Evolutionary conservation across 805 yeast species (phyloP).

Genomic region (Yarrowia phangngaensis): DNA sequence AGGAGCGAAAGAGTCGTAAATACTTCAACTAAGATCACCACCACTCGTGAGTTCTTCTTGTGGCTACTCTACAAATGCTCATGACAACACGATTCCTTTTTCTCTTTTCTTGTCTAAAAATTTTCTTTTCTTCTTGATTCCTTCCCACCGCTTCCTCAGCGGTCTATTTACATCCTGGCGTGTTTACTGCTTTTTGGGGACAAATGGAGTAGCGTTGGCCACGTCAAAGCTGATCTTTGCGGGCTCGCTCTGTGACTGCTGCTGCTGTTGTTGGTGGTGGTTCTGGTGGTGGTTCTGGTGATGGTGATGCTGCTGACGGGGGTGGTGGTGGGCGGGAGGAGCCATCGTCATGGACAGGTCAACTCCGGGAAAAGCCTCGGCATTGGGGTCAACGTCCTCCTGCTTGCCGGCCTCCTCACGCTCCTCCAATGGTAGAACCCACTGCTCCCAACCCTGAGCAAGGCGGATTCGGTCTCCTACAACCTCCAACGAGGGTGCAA

Average conservation of each 20-base stretch:
- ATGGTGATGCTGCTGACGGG: not conserved
- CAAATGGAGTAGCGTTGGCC: slow-evolving; percentile 41
- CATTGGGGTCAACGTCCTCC: slow-evolving; percentile 36
- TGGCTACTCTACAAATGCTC: too few relatives aligned
- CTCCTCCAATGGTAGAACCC: slow-evolving; percentile 61
- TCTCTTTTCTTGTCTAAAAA: slow-evolving; percentile 1
- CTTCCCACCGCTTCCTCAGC: not conserved
- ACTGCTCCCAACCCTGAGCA: slow-evolving; percentile 53
- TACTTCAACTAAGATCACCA: too few relatives aligned
- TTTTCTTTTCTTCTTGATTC: not conserved
- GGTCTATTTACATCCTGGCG: slow-evolving; percentile 8
- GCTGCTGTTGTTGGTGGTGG: slow-evolving; percentile 5
- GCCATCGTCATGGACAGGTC: slow-evolving; percentile 21
- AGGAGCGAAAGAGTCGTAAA: too few relatives aligned
- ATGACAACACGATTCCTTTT: too few relatives aligned
- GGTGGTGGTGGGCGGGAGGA: not conserved
- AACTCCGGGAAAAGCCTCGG: slow-evolving; percentile 22
- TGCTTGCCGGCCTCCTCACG: slow-evolving; percentile 49
- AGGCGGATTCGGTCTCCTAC: slow-evolving; percentile 59
- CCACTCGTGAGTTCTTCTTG: too few relatives aligned
- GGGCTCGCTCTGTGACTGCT: not conserved
- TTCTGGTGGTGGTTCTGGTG: slow-evolving; percentile 30
- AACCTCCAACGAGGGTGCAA: slow-evolving; percentile 52
- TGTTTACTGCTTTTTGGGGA: slow-evolving; percentile 34
- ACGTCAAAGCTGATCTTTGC: slow-evolving; percentile 37